Conservation (phyloP, 805 yeast species). For the Candida chilensis region DNA sequence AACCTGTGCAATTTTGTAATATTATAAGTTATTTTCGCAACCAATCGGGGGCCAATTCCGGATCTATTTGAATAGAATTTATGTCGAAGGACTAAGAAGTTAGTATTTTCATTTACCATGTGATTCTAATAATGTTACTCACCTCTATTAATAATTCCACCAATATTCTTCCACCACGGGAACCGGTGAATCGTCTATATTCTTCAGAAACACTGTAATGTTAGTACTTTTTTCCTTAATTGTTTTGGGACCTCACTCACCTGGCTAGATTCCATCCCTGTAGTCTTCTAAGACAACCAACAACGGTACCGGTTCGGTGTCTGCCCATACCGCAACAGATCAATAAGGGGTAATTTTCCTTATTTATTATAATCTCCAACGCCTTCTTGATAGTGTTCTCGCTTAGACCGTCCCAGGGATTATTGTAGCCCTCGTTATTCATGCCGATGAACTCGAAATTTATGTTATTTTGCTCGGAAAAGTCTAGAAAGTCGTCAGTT, state of each 20-base stretch:
- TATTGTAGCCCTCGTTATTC: slow-evolving; percentile 64
- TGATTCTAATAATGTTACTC: neutral
- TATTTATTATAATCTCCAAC: slow-evolving; percentile 62
- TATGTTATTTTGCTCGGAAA: slow-evolving; percentile 65
- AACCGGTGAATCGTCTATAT: slow-evolving; percentile 88
- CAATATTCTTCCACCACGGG: slow-evolving; percentile 83
- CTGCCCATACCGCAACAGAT: slow-evolving; percentile 99
- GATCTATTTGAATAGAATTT: slow-evolving; percentile 28
- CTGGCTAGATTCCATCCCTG: slow-evolving; percentile 97
- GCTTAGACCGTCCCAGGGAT: slow-evolving; percentile 95
- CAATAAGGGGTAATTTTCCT: slow-evolving; percentile 71
- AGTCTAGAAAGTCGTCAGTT: slow-evolving; percentile 75
- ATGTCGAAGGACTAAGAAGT: slow-evolving; percentile 35
- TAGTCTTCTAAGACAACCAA: slow-evolving; percentile 84
- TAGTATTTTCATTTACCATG: neutral
- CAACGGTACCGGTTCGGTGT: slow-evolving; percentile 93
- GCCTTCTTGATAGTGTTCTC: slow-evolving; percentile 77
- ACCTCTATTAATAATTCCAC: slow-evolving; percentile 83
- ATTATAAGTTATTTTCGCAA: too few species aligned
- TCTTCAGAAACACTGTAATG: slow-evolving; percentile 72
- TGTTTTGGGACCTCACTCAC: neutral
- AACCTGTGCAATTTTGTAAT: too few species aligned
- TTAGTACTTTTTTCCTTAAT: neutral
- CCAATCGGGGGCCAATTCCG: slow-evolving; percentile 39
- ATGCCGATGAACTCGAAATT: slow-evolving; percentile 77